Percentiles rank a stretch among this genome's conserved stretches.
phyloP scores from a whole-genome alignment of 2,329 filamentous ascomycete genomes.

The Botrytis cinerea region DNA sequence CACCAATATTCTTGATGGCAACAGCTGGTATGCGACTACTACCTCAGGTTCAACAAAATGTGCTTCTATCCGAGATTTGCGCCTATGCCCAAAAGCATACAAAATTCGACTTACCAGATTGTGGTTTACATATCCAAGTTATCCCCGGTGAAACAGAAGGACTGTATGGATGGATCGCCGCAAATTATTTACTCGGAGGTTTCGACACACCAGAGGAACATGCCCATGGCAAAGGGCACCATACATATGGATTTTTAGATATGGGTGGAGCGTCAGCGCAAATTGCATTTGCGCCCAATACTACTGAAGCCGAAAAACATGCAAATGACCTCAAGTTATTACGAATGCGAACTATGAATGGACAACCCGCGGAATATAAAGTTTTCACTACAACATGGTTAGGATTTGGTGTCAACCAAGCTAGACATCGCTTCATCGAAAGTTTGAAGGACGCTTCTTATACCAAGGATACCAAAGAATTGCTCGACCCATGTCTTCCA shows the following conservation, averaged over 20 bases:
- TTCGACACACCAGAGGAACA: conserved; percentile 79
- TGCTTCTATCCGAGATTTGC: conserved; percentile 77
- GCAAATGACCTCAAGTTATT: conserved; percentile 85
- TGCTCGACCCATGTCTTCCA: conserved; percentile 91
- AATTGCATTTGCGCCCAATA: conserved; percentile 95
- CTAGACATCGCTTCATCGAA: conserved; percentile 81
- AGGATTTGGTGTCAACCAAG: conserved; percentile 95
- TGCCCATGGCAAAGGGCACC: conserved; percentile 80
- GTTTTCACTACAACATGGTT: conserved; percentile 98
- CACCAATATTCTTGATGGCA: conserved; percentile 91
- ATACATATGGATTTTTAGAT: conserved; percentile 95
- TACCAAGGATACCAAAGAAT: conserved; percentile 60
- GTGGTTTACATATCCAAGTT: conserved; percentile 84
- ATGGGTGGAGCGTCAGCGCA: conserved; percentile 98
- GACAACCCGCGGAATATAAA: conserved; percentile 74
- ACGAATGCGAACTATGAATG: conserved; percentile 80
- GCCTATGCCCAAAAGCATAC: conserved; percentile 76
- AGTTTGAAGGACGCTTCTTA: conserved; percentile 67
- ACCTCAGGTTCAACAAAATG: conserved; percentile 68
- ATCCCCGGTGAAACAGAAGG: conserved; percentile 96
- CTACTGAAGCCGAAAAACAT: conserved; percentile 86
- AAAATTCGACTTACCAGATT: conserved; percentile 85
- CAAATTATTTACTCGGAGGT: conserved; percentile 90
- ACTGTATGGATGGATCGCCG: conserved; percentile 94
- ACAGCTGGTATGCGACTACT: conserved; percentile 94